Percentiles rank a stretch among this genome's conserved stretches.
Conservation (phyloP, 805 yeast genomes). For the Kazachstania africana region DNA sequence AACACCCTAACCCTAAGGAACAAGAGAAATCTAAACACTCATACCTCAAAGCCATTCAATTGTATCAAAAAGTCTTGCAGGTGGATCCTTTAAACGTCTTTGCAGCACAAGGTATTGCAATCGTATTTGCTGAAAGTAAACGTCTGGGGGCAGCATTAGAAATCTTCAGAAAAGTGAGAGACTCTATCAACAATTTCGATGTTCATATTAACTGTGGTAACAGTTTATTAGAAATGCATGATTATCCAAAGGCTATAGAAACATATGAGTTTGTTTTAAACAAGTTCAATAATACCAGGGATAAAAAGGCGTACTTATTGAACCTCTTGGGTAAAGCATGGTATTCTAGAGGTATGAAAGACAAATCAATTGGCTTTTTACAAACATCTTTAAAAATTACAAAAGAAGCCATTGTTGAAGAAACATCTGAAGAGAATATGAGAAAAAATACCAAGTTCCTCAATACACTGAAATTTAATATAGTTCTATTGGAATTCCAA, state of each 20-base stretch:
- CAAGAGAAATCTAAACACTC: constrained; percentile 53
- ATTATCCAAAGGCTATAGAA: constrained; percentile 78
- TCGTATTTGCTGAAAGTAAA: constrained; percentile 77
- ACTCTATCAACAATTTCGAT: constrained; percentile 74
- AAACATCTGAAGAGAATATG: constrained; percentile 9
- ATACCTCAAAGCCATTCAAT: constrained; percentile 81
- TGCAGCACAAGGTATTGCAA: constrained; percentile 97
- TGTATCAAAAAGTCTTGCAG: constrained; percentile 77
- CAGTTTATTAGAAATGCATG: constrained; percentile 70
- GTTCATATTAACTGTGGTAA: constrained; percentile 82
- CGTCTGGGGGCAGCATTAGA: constrained; percentile 69
- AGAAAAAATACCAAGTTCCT: constrained; percentile 27
- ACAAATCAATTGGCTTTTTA: constrained; percentile 50
- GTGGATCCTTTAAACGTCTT: constrained; percentile 77
- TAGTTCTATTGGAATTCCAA: constrained; percentile 76
- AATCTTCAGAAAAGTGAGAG: constrained; percentile 79
- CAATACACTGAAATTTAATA: constrained; percentile 55
- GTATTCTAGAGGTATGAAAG: constrained; percentile 65
- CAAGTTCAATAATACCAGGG: constrained; percentile 37
- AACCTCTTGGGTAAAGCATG: constrained; percentile 80
- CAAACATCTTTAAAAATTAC: constrained; percentile 53
- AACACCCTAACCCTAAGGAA: constrained; percentile 26
- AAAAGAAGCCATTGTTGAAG: constrained; percentile 35
- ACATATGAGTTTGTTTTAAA: constrained; percentile 71
- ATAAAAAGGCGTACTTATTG: constrained; percentile 54